phyloP scores from a whole-genome alignment of 345 rosid genomes.

The Euphorbia pulcherrima region DNA sequence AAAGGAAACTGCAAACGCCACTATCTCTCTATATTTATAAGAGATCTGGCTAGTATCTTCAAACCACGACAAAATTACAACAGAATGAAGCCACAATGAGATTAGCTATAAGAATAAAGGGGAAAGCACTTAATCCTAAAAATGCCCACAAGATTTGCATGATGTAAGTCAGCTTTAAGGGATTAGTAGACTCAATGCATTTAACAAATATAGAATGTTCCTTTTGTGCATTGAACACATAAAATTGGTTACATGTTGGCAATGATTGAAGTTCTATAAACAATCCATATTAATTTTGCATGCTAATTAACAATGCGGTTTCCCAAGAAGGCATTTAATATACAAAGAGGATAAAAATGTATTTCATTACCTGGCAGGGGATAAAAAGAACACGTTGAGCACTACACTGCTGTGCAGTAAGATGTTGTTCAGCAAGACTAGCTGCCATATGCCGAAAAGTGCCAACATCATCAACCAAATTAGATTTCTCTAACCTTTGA shows the following conservation, averaged over 20 bases:
- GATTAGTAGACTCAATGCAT: not conserved
- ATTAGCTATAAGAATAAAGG: not conserved
- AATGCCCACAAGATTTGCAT: not conserved
- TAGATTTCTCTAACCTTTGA: conserved; percentile 94
- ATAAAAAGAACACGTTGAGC: conserved; percentile 85
- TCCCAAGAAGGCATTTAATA: not conserved
- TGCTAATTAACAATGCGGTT: not conserved
- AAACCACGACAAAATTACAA: not conserved
- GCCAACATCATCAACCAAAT: conserved; percentile 90
- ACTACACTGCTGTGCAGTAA: conserved; percentile 62
- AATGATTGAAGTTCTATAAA: not conserved
- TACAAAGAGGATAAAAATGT: not conserved
- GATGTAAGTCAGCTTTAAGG: not conserved
- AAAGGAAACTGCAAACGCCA: not conserved
- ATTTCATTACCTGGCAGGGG: conserved; percentile 78
- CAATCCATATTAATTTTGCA: not conserved
- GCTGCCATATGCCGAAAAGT: conserved; percentile 81
- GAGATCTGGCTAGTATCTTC: not conserved
- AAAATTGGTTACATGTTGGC: not conserved
- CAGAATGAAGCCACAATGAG: not conserved
- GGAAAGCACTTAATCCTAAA: not conserved
- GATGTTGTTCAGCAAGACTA: conserved; percentile 69
- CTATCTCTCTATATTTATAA: not conserved
- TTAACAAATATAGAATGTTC: conserved; percentile 1
- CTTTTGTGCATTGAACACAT: not conserved